Base-by-base conservation (phyloP, 2,329 filamentous ascomycete species). In the Nemania serpens region DNA sequence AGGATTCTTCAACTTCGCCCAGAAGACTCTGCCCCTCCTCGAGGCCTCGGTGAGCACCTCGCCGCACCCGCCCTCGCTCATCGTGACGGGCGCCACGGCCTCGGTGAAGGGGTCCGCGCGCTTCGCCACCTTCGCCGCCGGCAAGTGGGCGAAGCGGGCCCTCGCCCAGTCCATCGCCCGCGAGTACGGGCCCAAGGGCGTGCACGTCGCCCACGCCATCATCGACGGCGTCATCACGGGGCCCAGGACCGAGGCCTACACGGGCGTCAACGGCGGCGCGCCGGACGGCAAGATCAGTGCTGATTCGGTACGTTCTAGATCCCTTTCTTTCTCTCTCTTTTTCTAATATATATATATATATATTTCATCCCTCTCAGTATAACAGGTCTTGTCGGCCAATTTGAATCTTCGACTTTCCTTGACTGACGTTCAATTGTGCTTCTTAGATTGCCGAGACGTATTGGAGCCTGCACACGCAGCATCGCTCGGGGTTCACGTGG, bases 201-300 rank as follows among this genome's bases (percentile, higher is more conserved):
- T 93, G 1, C 90, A 93, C 75, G 88, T 93, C 10, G 82, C 85
- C 2, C 90, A 92, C 77, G 86, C 87, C 1, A 84, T 92, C 62
- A 85, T 91, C 62, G 90, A 93, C 74, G 90, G 90, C 0, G 82
- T 91, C 2, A 92, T 93, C 75, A 88, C 91, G 75, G 90, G 89
- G 54, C 86, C 88, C 1, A 77, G 83, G 63, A 90, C 87, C 1
- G 87, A 84, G 72, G 81, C 81, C 1, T 70, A 72, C 22, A 73
- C 36, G 3, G 18, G n/a, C 11, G 66, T 69, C 15, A 72, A 78
- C 67, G 66, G 70, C 53, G 73, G 76, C 18, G 74, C 69, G 25
- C 70, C 76, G 53, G 76, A 78, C 68, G 69, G 77, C 12, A 91
- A 91, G 78, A 82, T 93, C 65, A 84, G 77, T 66, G 81, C 88